Percentiles rank a stretch among this genome's conserved stretches.
Conservation (phyloP, 192 early-diverging fungal genomes). For the Pilaira anomala region DNA sequence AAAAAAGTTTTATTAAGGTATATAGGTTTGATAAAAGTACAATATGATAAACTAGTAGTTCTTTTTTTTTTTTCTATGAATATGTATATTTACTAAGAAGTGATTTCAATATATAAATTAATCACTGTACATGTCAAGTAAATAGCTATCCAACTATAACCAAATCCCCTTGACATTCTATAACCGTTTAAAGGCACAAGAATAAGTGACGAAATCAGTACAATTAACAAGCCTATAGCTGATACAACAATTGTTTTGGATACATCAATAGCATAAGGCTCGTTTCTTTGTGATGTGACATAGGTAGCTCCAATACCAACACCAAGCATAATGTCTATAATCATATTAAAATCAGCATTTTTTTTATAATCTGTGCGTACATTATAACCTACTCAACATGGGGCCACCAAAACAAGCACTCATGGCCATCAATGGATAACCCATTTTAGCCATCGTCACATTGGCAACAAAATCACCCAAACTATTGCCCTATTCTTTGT, state of each 20-base stretch:
- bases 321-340: conserved; percentile 74
- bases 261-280: conserved; percentile 54
- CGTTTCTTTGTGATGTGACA: conserved; percentile 46
- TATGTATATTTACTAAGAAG: not conserved
- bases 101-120: conserved; percentile 59
- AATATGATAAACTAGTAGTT: too few species aligned
- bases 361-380: not conserved
- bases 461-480: conserved; percentile 92
- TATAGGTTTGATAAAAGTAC: too few species aligned
- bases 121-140: conserved; percentile 59
- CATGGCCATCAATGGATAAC: conserved; percentile 92
- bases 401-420: conserved; percentile 93
- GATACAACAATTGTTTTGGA: conserved; percentile 70
- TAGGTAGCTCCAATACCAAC: conserved; percentile 74
- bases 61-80: not conserved
- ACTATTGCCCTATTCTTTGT: conserved; percentile 59
- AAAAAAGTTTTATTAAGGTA: not conserved
- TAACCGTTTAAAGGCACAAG: conserved; percentile 61
- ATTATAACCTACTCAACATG: conserved; percentile 67
- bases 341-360: conserved; percentile 11
- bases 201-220: conserved; percentile 55
- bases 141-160: conserved; percentile 51
- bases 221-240: conserved; percentile 61
- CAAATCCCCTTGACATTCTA: conserved; percentile 58
- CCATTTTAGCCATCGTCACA: conserved; percentile 85